A percentile compares a stretch with the other conserved stretches of the same genome.
Conservation (phyloP, 352 stramenopile genomes). For the Phytopythium mirpurense region DNA sequence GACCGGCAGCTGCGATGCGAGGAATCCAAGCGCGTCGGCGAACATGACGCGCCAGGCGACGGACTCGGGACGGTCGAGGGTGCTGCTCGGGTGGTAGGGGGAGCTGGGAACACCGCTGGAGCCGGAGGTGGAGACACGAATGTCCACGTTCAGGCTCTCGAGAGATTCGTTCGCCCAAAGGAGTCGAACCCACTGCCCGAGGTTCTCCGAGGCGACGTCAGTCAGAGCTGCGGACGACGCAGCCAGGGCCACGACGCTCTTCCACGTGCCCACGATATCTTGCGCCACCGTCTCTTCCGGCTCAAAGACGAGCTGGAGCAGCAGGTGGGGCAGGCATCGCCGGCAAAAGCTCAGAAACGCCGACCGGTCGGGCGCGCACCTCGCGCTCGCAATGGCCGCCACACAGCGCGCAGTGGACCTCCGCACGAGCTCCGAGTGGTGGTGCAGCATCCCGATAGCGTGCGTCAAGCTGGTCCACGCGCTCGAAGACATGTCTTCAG, state of each 20-base stretch:
- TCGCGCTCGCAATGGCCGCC: constrained; percentile 18
- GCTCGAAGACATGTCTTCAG: constrained; percentile 14
- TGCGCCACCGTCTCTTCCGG: constrained; percentile 18
- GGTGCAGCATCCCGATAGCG: constrained; percentile 52
- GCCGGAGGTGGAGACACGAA: constrained; percentile 2
- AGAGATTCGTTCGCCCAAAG: constrained; percentile 45
- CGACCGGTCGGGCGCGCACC: constrained; percentile 11
- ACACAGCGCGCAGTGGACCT: constrained; percentile 40
- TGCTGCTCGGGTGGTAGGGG: not conserved
- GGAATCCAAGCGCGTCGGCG: constrained; percentile 50
- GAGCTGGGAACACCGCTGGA: not conserved
- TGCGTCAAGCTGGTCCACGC: constrained; percentile 29
- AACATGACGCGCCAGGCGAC: constrained; percentile 37
- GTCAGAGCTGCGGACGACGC: constrained; percentile 18
- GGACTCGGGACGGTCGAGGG: not conserved
- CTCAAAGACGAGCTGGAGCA: constrained; percentile 62
- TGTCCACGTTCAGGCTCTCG: constrained; percentile 19
- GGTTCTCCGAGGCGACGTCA: constrained; percentile 8
- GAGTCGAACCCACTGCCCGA: constrained; percentile 38
- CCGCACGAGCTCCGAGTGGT: constrained; percentile 38
- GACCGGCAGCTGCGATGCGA: constrained; percentile 26
- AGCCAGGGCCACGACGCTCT: constrained; percentile 23
- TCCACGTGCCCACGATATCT: constrained; percentile 36
- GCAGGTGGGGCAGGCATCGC: constrained; percentile 44
- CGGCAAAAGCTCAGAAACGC: constrained; percentile 14